Percentiles rank a stretch among this genome's conserved stretches.
Evolutionary conservation across 352 stramenopile species (phyloP).

Genomic region (Phytophthora pluvialis): DNA sequence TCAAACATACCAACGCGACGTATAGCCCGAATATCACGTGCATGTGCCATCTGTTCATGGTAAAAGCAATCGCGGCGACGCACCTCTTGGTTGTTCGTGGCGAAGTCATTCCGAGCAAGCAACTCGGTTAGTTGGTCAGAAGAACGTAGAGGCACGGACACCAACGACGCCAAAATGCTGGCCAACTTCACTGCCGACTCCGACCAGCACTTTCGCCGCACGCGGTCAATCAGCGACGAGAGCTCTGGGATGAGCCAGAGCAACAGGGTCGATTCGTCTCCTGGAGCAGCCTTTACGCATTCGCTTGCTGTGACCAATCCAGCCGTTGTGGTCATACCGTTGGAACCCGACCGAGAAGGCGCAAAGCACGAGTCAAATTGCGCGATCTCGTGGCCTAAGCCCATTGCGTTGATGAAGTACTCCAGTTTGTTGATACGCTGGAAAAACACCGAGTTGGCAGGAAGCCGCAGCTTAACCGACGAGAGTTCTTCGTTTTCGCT

Average conservation of each 20-base stretch:
- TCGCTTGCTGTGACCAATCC: slow-evolving; percentile 62
- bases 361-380: slow-evolving; percentile 82
- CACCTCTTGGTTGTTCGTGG: slow-evolving; percentile 77
- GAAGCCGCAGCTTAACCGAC: slow-evolving; percentile 46
- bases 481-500: slow-evolving; percentile 38
- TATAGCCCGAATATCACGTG: slow-evolving; percentile 69
- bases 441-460: slow-evolving; percentile 71
- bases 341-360: slow-evolving; percentile 52
- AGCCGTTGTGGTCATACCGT: slow-evolving; percentile 45
- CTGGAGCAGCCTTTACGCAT: slow-evolving; percentile 65
- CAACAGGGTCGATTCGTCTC: slow-evolving; percentile 79
- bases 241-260: slow-evolving; percentile 84
- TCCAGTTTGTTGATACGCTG: slow-evolving; percentile 83
- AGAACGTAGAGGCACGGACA: slow-evolving; percentile 67
- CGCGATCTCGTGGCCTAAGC: slow-evolving; percentile 68
- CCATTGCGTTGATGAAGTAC: slow-evolving; percentile 87
- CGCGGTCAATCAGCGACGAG: slow-evolving; percentile 64
- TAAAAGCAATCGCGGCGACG: slow-evolving; percentile 81
- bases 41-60: slow-evolving; percentile 84
- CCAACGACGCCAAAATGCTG: slow-evolving; percentile 67
- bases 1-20: slow-evolving; percentile 61
- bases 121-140: slow-evolving; percentile 67
- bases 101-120: slow-evolving; percentile 68
- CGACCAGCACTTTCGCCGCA: slow-evolving; percentile 72
- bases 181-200: slow-evolving; percentile 75